Base-by-base conservation (phyloP, 129 eudicot genomes). In the Helianthus tuberosus region DNA sequence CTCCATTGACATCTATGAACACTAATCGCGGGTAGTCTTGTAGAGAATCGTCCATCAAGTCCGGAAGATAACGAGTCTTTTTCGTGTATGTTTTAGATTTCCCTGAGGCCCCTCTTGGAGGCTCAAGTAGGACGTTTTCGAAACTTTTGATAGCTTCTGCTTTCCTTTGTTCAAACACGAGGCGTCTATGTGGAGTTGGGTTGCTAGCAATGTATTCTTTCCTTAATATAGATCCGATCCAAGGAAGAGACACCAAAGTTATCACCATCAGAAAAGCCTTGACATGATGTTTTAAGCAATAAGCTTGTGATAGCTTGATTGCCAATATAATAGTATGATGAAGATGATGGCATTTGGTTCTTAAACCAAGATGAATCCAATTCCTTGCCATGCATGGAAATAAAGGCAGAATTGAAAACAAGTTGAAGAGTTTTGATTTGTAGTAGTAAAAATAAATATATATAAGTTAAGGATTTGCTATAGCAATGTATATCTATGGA, bases 121-220 rank as follows among this genome's bases (percentile, higher is more conserved):
- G 96, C 72, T 90, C 96, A 10, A 87, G 81, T 54, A 83, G 75
- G 10, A 89, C 96, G 51, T 82, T 84, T 75, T 87, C 96, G 2
- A 87, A 74, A 15, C 83, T 82, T 48, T 68, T 78, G 8, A 90
- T 59, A 0, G 86, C 93, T 25, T 75, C 74, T 0, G 82, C 86
- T 69, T 85, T 78, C 81, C 73, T 86, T n/a, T 81, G 86, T 23
- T 82, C 72, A 5, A 75, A 50, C 44, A 66, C 59, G 5, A 79
- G 38, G 12, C 69, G 60, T 14, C 84, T 57, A 4, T 61, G 32
- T 5, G 81, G 58, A 20, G 73, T 73, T 23, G 68, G 25, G 57
- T 35, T 55, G 16, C 65, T 53, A 77, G 64, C 27, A 77, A 11
- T 76, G 64, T 74, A 38, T 6, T 64, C 65, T 16, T 77, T 74